A percentile compares a stretch with the other conserved stretches of the same genome.
phyloP scores from a whole-genome alignment of 2,329 filamentous ascomycete species.

The Coleophoma crateriformis region DNA sequence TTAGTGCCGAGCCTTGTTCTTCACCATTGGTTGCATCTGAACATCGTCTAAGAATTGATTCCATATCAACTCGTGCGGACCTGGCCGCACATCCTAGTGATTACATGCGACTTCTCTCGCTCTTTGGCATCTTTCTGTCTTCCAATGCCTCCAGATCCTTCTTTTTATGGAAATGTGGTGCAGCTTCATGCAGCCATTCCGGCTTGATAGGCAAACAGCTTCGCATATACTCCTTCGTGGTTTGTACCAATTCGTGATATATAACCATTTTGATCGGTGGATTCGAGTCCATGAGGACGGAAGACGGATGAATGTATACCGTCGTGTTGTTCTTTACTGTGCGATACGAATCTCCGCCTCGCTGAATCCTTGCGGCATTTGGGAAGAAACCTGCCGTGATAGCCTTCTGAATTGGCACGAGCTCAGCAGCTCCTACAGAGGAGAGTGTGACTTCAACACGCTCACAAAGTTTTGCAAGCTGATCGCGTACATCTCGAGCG shows the following conservation, averaged over 20 bases:
- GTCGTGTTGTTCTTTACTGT: constrained; percentile 87
- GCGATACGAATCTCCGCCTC: constrained; percentile 81
- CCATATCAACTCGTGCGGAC: not conserved
- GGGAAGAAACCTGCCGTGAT: constrained; percentile 92
- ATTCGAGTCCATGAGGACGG: constrained; percentile 71
- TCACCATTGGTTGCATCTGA: not conserved
- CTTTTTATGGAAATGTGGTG: constrained; percentile 92
- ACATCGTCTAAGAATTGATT: constrained; percentile 6
- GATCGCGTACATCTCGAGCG: constrained; percentile 86
- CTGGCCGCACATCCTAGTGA: not conserved
- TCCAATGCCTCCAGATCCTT: constrained; percentile 81
- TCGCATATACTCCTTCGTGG: constrained; percentile 89
- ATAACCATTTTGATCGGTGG: constrained; percentile 77
- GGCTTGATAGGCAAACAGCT: constrained; percentile 79
- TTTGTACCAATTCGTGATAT: constrained; percentile 79
- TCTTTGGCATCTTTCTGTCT: constrained; percentile 69
- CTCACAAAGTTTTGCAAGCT: constrained; percentile 87
- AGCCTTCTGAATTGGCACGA: constrained; percentile 77
- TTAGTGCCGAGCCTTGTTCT: too few relatives aligned
- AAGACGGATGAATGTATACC: constrained; percentile 87
- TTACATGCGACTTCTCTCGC: constrained; percentile 14
- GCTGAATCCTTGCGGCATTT: constrained; percentile 79
- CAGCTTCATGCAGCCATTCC: constrained; percentile 82
- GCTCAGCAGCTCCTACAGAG: constrained; percentile 63
- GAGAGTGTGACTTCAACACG: constrained; percentile 78